Evolutionary conservation across 2,329 filamentous ascomycete species (phyloP).

Genomic region (Penicillium occitanis): DNA sequence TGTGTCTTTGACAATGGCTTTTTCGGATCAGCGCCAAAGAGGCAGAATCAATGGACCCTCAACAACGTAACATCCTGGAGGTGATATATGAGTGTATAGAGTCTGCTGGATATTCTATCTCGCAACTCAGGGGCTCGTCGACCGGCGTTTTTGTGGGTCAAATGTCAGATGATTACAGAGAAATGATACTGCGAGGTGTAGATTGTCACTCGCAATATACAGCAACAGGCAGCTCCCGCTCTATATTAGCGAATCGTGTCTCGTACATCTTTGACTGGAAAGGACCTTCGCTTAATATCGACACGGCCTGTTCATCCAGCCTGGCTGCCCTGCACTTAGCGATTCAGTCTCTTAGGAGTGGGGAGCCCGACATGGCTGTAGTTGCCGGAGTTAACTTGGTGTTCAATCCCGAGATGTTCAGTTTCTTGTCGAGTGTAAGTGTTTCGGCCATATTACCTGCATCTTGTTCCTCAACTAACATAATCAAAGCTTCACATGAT

Average conservation of each 20-base stretch:
- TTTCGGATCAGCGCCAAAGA: slow-evolving; percentile 28
- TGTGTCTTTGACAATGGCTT: slow-evolving; percentile 28
- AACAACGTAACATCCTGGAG: slow-evolving; percentile 33
- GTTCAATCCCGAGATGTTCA: slow-evolving; percentile 34
- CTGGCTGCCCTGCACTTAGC: slow-evolving; percentile 40
- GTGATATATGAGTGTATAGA: slow-evolving; percentile 43
- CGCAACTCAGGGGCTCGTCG: slow-evolving; percentile 26
- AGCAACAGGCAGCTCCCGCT: slow-evolving; percentile 33
- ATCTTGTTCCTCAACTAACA: too few relatives aligned
- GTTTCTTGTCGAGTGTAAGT: slow-evolving; percentile 23
- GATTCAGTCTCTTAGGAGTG: slow-evolving; percentile 29
- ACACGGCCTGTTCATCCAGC: slow-evolving; percentile 50
- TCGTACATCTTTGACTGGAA: slow-evolving; percentile 44
- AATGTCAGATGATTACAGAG: slow-evolving; percentile 28
- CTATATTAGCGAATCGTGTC: slow-evolving; percentile 42
- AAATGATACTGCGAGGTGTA: slow-evolving; percentile 22
- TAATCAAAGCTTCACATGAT: slow-evolving; percentile 40
- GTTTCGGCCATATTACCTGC: too few relatives aligned
- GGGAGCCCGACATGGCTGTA: slow-evolving; percentile 31
- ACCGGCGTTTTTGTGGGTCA: slow-evolving; percentile 31
- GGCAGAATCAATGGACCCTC: slow-evolving; percentile 36
- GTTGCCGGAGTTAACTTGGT: slow-evolving; percentile 28
- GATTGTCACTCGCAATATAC: slow-evolving; percentile 22
- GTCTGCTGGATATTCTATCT: slow-evolving; percentile 24
- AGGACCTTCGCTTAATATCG: slow-evolving; percentile 46